Conservation (phyloP, 106 monocot species). For the Platanthera zijinensis region DNA sequence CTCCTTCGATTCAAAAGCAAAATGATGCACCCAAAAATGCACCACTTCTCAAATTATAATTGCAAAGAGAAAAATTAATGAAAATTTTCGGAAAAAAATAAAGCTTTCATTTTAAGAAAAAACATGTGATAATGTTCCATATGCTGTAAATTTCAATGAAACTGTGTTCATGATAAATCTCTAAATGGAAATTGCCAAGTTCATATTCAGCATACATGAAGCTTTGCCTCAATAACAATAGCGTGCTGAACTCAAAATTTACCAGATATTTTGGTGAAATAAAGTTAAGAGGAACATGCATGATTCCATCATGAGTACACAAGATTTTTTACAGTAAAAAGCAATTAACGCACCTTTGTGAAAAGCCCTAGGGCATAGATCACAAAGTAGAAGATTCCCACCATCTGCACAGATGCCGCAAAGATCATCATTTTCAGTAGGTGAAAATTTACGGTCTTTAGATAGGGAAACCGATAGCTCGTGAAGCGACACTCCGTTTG, state of each 20-base stretch:
- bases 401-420: slow-evolving; percentile 91
- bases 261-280: background rate
- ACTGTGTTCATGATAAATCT: background rate
- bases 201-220: background rate
- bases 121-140: no score
- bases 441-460: slow-evolving; percentile 47
- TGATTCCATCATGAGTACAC: background rate
- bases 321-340: background rate
- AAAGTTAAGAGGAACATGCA: background rate
- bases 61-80: no score
- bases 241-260: background rate
- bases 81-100: no score
- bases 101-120: no score
- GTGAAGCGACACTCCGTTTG: slow-evolving; percentile 96
- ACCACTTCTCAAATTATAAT: no score
- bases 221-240: background rate
- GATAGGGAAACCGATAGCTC: slow-evolving; percentile 83
- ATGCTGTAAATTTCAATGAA: no score
- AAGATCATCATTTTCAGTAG: slow-evolving; percentile 78
- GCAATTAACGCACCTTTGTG: slow-evolving; percentile 58
- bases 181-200: background rate
- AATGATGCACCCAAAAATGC: no score
- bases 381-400: slow-evolving; percentile 89
- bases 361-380: slow-evolving; percentile 91
- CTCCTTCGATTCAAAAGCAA: no score